These are phyloP conservation scores for Penicillium herquei DNA, from an alignment of 495 filamentous ascomycete genomes.

Conservation along the genomic window DNA sequence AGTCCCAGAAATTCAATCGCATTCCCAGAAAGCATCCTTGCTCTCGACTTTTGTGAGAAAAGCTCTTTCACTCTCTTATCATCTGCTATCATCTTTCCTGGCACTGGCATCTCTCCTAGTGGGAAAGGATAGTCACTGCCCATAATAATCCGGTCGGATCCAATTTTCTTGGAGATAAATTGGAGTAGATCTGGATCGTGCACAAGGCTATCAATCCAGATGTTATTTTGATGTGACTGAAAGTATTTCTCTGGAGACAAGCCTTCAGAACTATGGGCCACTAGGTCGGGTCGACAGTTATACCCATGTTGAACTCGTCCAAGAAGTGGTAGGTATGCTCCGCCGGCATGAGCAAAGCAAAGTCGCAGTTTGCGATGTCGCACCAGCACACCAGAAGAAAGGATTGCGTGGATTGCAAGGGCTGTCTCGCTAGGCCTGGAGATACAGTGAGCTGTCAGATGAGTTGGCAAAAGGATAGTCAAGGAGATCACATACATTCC, in stretches of 20 bases:
- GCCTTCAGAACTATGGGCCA: constrained; percentile 17
- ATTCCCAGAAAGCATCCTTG: constrained; percentile 22
- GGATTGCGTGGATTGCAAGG: constrained; percentile 15
- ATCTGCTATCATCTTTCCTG: constrained; percentile 20
- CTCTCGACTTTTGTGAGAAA: constrained; percentile 14
- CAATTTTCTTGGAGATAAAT: constrained; percentile 23
- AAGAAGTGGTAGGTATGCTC: constrained; percentile 17
- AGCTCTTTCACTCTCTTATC: constrained; percentile 13
- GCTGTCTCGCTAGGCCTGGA: constrained; percentile 20
- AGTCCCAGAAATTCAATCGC: constrained; percentile 20
- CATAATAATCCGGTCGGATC: constrained; percentile 17
- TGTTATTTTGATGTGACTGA: constrained; percentile 17
- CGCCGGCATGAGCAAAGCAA: constrained; percentile 22
- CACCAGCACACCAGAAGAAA: constrained; percentile 16
- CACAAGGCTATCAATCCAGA: constrained; percentile 25
- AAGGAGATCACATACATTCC: constrained; percentile 13
- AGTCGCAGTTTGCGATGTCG: constrained; percentile 17
- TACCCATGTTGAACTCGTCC: constrained; percentile 24
- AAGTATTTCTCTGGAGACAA: constrained; percentile 17
- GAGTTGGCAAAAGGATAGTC: background rate
- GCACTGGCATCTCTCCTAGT: constrained; percentile 21
- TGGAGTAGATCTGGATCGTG: constrained; percentile 22
- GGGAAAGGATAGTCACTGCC: constrained; percentile 28
- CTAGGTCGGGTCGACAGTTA: constrained; percentile 23
- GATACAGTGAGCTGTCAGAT: background rate